Conservation (phyloP, 2,329 filamentous ascomycete species). For the Trichoderma harzianum region DNA sequence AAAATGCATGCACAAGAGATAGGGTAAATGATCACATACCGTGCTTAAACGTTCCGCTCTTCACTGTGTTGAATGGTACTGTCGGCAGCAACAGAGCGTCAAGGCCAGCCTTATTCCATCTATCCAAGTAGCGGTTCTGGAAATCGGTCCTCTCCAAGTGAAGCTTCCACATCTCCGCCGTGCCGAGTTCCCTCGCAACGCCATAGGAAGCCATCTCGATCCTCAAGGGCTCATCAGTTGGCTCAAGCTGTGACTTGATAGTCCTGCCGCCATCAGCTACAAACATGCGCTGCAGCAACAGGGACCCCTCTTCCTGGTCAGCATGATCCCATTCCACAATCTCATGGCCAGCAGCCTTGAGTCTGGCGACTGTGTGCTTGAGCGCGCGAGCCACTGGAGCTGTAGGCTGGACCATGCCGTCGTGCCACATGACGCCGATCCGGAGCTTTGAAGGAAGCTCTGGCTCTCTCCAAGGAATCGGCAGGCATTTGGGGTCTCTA, state of each 20-base stretch:
- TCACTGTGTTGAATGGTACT: constrained; percentile 42
- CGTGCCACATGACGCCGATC: constrained; percentile 62
- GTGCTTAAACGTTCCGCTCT: constrained; percentile 43
- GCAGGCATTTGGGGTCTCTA: constrained; percentile 54
- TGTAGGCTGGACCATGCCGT: constrained; percentile 62
- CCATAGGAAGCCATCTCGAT: constrained; percentile 37
- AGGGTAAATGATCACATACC: constrained; percentile 29
- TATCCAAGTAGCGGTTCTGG: constrained; percentile 45
- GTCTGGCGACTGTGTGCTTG: constrained; percentile 39
- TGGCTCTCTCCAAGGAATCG: constrained; percentile 52
- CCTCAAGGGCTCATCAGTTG: constrained; percentile 42
- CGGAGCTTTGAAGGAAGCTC: constrained; percentile 41
- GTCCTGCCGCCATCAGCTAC: constrained; percentile 45
- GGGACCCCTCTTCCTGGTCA: constrained; percentile 38
- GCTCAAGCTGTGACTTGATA: constrained; percentile 38
- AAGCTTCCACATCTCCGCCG: constrained; percentile 46
- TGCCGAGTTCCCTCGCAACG: constrained; percentile 37
- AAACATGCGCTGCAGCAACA: constrained; percentile 45
- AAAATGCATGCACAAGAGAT: not conserved
- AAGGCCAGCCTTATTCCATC: constrained; percentile 46
- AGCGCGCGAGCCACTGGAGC: constrained; percentile 61
- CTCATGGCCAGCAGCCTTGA: constrained; percentile 47
- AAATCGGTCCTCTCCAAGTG: constrained; percentile 44
- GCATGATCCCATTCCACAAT: constrained; percentile 49
- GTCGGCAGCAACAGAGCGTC: constrained; percentile 63